Conservation (phyloP, 202 grass and related monocot species). For the Brachypodium distachyon region DNA sequence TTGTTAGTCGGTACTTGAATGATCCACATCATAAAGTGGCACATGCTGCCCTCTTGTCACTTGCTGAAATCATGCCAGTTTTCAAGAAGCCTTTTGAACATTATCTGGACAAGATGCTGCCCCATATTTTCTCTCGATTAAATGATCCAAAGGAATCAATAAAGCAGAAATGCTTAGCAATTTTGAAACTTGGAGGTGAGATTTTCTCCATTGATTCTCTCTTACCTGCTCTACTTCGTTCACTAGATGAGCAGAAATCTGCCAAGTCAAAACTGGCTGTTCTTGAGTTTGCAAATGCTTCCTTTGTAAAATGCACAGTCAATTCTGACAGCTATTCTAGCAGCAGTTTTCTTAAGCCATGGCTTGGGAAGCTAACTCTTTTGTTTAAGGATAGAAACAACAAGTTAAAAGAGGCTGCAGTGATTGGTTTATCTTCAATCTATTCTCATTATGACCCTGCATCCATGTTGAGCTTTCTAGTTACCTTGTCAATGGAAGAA, state of each 20-base stretch:
- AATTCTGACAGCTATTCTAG: conserved; percentile 54
- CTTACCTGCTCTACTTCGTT: conserved; percentile 71
- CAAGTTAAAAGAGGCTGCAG: conserved; percentile 65
- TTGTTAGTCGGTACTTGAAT: conserved; percentile 74
- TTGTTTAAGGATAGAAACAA: conserved; percentile 74
- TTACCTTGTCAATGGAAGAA: conserved; percentile 75
- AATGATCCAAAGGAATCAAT: conserved; percentile 79
- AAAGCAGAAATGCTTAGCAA: conserved; percentile 48
- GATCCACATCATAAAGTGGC: conserved; percentile 95
- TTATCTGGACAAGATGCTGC: conserved; percentile 76
- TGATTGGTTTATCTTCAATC: conserved; percentile 66
- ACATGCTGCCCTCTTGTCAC: conserved; percentile 63
- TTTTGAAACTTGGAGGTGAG: conserved; percentile 63
- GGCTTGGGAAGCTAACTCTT: conserved; percentile 71
- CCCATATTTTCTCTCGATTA: conserved; percentile 65
- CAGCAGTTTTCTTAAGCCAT: conserved; percentile 81
- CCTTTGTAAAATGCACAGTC: conserved; percentile 61
- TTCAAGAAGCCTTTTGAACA: conserved; percentile 76
- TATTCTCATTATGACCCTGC: conserved; percentile 68
- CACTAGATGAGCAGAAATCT: conserved; percentile 80
- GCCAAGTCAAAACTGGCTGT: conserved; percentile 65
- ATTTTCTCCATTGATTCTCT: conserved; percentile 78
- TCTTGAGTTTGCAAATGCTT: conserved; percentile 73
- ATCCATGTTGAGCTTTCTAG: conserved; percentile 69
- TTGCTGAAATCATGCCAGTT: conserved; percentile 63